A percentile compares a stretch with the other conserved stretches of the same genome.
phyloP scores from a whole-genome alignment of 2,329 filamentous ascomycete species.

The Penicillium thymicola region DNA sequence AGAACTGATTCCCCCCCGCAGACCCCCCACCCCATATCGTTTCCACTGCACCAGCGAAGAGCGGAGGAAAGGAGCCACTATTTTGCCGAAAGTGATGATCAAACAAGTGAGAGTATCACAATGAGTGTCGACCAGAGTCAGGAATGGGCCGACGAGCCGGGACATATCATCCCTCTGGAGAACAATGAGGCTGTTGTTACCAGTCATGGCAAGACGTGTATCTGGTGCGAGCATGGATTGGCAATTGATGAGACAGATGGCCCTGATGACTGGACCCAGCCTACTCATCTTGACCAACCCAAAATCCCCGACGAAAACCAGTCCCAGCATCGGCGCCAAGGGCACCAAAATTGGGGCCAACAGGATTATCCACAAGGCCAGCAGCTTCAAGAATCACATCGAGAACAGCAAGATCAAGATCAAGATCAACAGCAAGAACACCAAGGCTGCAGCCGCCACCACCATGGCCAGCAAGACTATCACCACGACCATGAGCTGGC shows the following conservation, averaged over 20 bases:
- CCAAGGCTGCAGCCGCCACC: not conserved
- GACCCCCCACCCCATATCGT: not conserved
- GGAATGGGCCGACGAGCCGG: not conserved
- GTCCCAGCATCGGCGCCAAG: no score
- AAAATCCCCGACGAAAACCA: no score
- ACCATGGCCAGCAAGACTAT: not conserved
- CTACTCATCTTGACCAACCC: no score
- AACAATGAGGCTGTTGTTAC: slow-evolving; percentile 9
- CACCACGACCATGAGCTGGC: not conserved
- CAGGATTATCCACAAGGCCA: not conserved
- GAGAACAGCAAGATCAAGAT: not conserved
- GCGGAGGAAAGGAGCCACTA: not conserved
- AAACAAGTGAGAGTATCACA: not conserved
- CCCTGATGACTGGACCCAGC: no score
- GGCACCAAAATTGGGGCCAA: no score
- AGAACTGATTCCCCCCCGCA: not conserved
- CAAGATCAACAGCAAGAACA: no score
- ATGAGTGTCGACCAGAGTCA: not conserved
- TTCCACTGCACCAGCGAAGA: not conserved
- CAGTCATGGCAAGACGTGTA: slow-evolving; percentile 20
- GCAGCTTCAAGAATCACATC: not conserved
- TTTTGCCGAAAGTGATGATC: not conserved
- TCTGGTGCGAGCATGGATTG: slow-evolving; percentile 19
- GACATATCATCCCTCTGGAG: not conserved
- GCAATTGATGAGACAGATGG: not conserved